Percentiles rank a stretch among this genome's conserved stretches.
These are phyloP conservation scores for Mediolabrus comicus DNA, from an alignment of 108 stramenopile species.

Conservation along the genomic window DNA sequence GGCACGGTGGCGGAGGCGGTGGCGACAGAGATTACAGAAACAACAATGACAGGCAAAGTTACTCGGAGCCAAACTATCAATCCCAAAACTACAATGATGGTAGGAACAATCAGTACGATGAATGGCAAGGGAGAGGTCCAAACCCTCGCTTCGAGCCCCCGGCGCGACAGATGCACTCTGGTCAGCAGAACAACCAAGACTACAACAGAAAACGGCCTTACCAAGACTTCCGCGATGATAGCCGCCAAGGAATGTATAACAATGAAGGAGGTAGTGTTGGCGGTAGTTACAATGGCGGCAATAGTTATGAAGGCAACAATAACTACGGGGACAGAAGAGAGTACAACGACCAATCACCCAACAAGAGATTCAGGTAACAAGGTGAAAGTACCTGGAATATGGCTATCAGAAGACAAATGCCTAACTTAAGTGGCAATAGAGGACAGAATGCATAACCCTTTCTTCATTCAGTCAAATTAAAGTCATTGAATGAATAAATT, in stretches of 20 bases:
- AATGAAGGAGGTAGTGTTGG: not conserved
- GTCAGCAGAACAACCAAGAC: slow-evolving; percentile 14
- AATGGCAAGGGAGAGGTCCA: slow-evolving; percentile 21
- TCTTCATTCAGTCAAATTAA: slow-evolving; percentile 11
- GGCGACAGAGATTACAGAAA: slow-evolving; percentile 1
- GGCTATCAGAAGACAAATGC: too few species aligned
- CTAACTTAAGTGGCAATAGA: not conserved
- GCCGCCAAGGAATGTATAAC: slow-evolving; percentile 5
- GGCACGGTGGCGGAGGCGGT: slow-evolving; percentile 12
- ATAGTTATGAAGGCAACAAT: slow-evolving; percentile 13
- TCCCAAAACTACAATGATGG: slow-evolving; percentile 12
- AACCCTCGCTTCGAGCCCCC: slow-evolving; percentile 26
- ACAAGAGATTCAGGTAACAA: not conserved
- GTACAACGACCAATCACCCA: slow-evolving; percentile 5
- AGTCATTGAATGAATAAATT: slow-evolving; percentile 15
- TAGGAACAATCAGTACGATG: not conserved
- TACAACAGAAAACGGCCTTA: slow-evolving; percentile 31
- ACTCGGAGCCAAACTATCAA: slow-evolving; percentile 11
- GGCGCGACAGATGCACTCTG: slow-evolving; percentile 2
- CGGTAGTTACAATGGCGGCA: slow-evolving; percentile 11
- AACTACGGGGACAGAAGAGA: slow-evolving; percentile 36
- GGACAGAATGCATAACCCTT: slow-evolving; percentile 13
- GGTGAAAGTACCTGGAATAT: not conserved
- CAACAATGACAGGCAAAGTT: slow-evolving; percentile 7
- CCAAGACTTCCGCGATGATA: slow-evolving; percentile 7